Evolutionary conservation across 768 basidiomycete species (phyloP).

Genomic region (Panaeolus papilionaceus): DNA sequence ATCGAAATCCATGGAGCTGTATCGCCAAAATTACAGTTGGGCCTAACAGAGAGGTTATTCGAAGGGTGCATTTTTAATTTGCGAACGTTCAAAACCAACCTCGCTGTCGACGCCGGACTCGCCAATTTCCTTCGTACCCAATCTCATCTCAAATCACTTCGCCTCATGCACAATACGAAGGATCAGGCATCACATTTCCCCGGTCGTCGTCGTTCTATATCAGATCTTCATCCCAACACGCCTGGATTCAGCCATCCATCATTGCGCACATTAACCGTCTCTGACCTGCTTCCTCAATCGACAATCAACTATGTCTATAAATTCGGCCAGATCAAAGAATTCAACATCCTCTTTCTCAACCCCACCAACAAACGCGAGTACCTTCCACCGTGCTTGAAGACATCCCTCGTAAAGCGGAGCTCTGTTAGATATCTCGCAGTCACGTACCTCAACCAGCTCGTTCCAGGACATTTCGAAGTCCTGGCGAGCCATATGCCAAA

Average conservation of each 20-base stretch:
- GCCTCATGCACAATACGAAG: slow-evolving; percentile 10
- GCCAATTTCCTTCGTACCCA: not conserved
- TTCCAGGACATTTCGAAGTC: not conserved
- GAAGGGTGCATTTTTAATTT: not conserved
- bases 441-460: not conserved
- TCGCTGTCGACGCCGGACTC: not conserved
- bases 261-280: not conserved
- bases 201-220: not conserved
- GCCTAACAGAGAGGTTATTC: not conserved
- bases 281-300: slow-evolving; percentile 8
- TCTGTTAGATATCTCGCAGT: not conserved
- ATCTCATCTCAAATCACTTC: slow-evolving; percentile 2
- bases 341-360: not conserved
- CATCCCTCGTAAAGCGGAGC: not conserved
- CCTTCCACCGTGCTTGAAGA: not conserved
- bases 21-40: not conserved
- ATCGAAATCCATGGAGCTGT: slow-evolving; percentile 1
- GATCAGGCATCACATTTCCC: slow-evolving; percentile 4
- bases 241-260: not conserved
- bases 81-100: not conserved
- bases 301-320: not conserved
- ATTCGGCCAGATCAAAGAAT: not conserved
- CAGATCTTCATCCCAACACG: not conserved
- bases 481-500: not conserved
- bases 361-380: not conserved